Conservation (phyloP, 208 protist species). For the Acanthamoeba healyi region DNA sequence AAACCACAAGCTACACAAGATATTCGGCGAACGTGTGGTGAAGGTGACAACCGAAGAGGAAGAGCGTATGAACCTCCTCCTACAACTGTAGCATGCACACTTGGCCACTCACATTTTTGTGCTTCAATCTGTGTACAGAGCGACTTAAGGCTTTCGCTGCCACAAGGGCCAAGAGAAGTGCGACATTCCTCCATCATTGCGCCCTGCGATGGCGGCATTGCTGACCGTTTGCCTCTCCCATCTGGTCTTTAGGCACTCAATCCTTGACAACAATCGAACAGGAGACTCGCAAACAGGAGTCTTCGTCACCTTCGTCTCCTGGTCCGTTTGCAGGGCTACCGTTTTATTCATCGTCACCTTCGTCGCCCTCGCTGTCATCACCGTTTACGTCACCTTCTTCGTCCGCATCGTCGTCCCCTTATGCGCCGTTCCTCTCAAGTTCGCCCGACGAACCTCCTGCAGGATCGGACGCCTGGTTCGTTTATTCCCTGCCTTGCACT, state of each 20-base stretch:
- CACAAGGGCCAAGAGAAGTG: neutral
- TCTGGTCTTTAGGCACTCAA: neutral
- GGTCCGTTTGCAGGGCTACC: no score
- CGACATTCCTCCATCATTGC: neutral
- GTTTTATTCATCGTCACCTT: neutral
- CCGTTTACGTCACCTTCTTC: neutral
- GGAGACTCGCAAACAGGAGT: neutral
- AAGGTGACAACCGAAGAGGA: conserved; percentile 32
- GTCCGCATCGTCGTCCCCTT: neutral
- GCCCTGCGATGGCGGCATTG: no score
- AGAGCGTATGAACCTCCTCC: neutral
- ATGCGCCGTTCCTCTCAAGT: neutral
- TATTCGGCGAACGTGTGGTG: conserved; percentile 36
- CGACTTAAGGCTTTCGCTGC: neutral
- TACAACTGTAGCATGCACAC: neutral
- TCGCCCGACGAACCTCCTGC: no score
- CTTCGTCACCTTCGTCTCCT: neutral
- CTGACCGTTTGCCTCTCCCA: neutral
- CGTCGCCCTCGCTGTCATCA: neutral
- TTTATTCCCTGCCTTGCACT: no score
- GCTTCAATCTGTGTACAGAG: conserved; percentile 2
- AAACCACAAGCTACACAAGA: conserved; percentile 22
- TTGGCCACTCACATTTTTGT: no score
- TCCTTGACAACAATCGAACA: neutral
- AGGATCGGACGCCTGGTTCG: no score